phyloP scores from a whole-genome alignment of 2,329 filamentous ascomycete species.

The Clarireedia sp. region DNA sequence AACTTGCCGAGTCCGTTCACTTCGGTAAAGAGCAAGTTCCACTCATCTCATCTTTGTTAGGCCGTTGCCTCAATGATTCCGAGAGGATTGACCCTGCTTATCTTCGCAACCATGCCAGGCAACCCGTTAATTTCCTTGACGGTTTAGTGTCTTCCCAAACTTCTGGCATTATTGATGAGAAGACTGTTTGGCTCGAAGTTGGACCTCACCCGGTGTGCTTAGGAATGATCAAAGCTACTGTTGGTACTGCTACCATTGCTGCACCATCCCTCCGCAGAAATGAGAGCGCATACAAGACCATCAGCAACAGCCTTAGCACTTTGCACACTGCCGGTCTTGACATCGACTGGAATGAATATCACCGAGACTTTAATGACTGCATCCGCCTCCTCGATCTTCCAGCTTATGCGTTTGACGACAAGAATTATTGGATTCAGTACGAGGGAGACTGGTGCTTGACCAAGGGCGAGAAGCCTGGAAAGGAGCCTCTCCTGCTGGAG shows the following conservation, averaged over 20 bases:
- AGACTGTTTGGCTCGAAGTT: conserved; percentile 64
- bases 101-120: conserved; percentile 54
- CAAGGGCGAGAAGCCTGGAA: conserved; percentile 43
- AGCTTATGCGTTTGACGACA: conserved; percentile 60
- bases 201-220: conserved; percentile 66
- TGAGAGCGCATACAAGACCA: conserved; percentile 56
- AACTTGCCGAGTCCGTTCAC: conserved; percentile 40
- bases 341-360: conserved; percentile 65
- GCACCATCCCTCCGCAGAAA: conserved; percentile 54
- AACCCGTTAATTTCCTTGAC: conserved; percentile 57
- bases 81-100: conserved; percentile 52
- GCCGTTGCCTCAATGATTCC: conserved; percentile 48
- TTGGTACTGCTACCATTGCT: conserved; percentile 40
- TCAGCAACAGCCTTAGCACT: conserved; percentile 48
- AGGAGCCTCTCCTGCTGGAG: conserved; percentile 48
- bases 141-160: conserved; percentile 50
- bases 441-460: conserved; percentile 59
- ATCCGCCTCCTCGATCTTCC: conserved; percentile 58
- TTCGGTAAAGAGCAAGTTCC: conserved; percentile 49
- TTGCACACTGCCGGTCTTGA: conserved; percentile 55
- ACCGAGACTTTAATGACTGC: conserved; percentile 50
- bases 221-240: conserved; percentile 59
- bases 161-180: conserved; percentile 53
- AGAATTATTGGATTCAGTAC: conserved; percentile 60
- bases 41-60: conserved; percentile 59